Base-by-base conservation (phyloP, 2,329 filamentous ascomycete genomes). In the Colletotrichum tabaci region DNA sequence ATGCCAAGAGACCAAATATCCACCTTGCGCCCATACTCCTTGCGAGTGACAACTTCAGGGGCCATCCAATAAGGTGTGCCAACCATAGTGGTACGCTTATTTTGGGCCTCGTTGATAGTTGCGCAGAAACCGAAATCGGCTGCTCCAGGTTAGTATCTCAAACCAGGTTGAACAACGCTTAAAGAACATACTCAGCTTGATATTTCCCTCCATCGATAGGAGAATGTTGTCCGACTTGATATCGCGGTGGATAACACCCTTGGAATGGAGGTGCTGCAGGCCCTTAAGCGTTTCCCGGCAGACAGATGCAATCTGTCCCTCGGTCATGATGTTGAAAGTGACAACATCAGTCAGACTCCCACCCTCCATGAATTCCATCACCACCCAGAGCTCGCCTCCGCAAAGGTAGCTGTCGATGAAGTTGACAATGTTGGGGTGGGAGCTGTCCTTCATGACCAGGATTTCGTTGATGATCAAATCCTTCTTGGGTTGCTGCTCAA, bases 1-100 rank as follows among this genome's bases (percentile, higher is more conserved):
- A 99, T 99, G 71, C 96, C 96, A 55, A 99, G 86, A 71, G 94
- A 97, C 96, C 96, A 99, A 76, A 99, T 98, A 79, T 99, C 96
- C 66, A 99, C 96, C 83, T 98, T 99, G 74, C 96, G 93, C 75
- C 96, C 96, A 82, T 99, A 99, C 83, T 98, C 96, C 82, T 98
- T 98, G 52, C 95, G 89, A 8, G 95, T 98, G 38, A 99, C 96
- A 26, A 99, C 96, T 83, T 99, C 96, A 4, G 96, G 96, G 1
- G 96, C 96, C 96, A 99, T 99, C 96, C 96, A 99, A 83, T 99
- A 99, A 2, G 96, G 96, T 9, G 96, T 98, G 65, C 96, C 96
- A 55, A 99, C 96, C 96, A 98, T 99, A 16, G 96, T 99, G 5
- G 95, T 98, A 72, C 96, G 93, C 87, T 98, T 98, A 84, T 95